These are phyloP conservation scores for Suaeda aralocaspica DNA, from an alignment of 148 eudicot species.

Conservation along the genomic window DNA sequence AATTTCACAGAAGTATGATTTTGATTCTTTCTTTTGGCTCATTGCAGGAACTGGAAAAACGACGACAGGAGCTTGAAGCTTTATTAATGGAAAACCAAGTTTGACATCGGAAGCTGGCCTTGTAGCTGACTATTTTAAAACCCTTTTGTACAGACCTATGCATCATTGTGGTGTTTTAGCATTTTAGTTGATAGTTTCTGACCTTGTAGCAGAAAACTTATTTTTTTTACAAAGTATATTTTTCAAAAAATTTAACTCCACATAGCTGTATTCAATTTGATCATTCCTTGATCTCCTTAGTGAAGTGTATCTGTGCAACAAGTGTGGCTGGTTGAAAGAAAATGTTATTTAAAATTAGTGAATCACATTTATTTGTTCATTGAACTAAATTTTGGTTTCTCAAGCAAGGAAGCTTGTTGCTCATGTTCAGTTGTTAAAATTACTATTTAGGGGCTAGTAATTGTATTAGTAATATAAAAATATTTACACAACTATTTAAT, in stretches of 20 bases:
- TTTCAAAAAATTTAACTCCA: no score
- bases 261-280: slow-evolving; percentile 2
- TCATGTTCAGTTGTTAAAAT: no score
- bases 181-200: not conserved
- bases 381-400: not conserved
- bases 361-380: not conserved
- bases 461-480: no score
- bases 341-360: not conserved
- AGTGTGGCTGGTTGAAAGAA: not conserved
- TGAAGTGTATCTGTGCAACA: not conserved
- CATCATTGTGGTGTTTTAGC: not conserved
- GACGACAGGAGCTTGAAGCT: slow-evolving; percentile 72
- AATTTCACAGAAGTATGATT: not conserved
- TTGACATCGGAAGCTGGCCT: slow-evolving; percentile 18
- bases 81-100: slow-evolving; percentile 44
- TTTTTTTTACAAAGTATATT: no score
- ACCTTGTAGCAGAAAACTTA: not conserved
- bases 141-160: not conserved
- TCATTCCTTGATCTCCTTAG: not conserved
- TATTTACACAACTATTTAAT: no score
- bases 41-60: slow-evolving; percentile 68
- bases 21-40: not conserved
- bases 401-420: no score
- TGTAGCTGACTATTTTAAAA: not conserved
- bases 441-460: no score